Percentiles rank a stretch among this genome's conserved stretches.
These are phyloP conservation scores for Symbiodinium pilosum DNA, from an alignment of 73 alveolate genomes.

Conservation along the genomic window DNA sequence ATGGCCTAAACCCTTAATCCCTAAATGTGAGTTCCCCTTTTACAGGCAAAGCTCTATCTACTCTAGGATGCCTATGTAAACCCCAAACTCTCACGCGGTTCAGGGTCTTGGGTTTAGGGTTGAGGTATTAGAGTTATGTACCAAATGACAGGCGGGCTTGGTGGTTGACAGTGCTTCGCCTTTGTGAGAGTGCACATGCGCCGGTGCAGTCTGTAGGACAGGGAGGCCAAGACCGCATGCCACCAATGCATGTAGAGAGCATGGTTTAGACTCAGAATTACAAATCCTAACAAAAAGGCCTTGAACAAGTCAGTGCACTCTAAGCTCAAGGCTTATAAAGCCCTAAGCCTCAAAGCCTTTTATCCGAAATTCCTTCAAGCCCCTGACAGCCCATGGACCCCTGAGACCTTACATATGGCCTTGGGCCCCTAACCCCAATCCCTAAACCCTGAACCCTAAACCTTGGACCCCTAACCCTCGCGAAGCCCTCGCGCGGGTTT, in stretches of 20 bases:
- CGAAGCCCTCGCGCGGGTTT: background rate
- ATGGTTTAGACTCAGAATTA: background rate
- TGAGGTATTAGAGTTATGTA: background rate
- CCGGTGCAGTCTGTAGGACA: no score
- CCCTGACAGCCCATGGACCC: no score
- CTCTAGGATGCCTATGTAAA: background rate
- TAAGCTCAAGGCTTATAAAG: no score
- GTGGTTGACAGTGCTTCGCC: no score
- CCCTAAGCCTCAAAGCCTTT: no score
- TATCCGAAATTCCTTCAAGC: no score
- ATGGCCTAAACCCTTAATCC: background rate
- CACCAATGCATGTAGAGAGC: no score
- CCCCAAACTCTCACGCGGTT: background rate
- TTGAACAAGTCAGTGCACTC: no score
- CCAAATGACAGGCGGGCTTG: background rate
- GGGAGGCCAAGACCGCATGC: no score
- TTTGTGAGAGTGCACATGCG: no score
- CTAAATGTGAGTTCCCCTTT: background rate
- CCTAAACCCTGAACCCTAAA: background rate
- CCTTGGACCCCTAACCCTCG: background rate
- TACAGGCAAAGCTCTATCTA: background rate
- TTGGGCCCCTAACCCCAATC: no score
- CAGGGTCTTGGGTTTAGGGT: background rate
- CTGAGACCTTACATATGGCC: no score
- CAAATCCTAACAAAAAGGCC: background rate